Base-by-base conservation (phyloP, 768 basidiomycete genomes). In the Rhodotorula taiwanensis region DNA sequence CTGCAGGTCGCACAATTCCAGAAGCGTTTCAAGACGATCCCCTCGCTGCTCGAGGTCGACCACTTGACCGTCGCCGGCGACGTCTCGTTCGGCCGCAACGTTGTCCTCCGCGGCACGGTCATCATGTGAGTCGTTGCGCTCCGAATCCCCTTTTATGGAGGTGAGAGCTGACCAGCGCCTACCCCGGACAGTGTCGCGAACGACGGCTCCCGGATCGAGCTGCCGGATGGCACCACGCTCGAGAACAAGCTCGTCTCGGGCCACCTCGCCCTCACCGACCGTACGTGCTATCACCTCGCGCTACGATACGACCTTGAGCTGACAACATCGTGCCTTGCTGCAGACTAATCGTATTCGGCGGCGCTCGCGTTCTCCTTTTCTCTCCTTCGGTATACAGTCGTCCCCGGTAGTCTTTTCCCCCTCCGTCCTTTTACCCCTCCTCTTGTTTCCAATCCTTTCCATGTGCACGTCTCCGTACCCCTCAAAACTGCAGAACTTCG, bases 21-120 rank as follows among this genome's bases (percentile, higher is more conserved):
- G 79, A 88, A 89, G 76, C 85, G 91, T 52, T 94, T 97, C 84
- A 88, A 89, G 81, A 88, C 86, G 76, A 92, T 94, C 71, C 92
- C 92, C n/a, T 83, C 83, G 73, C 87, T 95, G 69, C 77, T 89
- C 64, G 92, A 95, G 74, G 80, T 94, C 68, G 93, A 95, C 76
- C 92, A 95, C 77, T 81, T 95, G 77, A 95, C 93, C 15, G 89
- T 95, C 44, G 85, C 87, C 45, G 73, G 72, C 33, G 70, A 72
- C 52, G 69, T 74, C 28, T 60, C 59, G 20, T 72, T 74, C 45
- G 73, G 72, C 23, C 41, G 65, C 28, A 49, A 43, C 36, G 57
- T 62, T 31, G 49, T 64, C 28, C 59, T 70, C 4, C 44, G 63
- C 27, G 68, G 64, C 3, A 60, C 64, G 13, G 59, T 60, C 60